These are phyloP conservation scores for Leptographium flavum DNA, from an alignment of 2,329 filamentous ascomycete genomes.

Conservation along the genomic window DNA sequence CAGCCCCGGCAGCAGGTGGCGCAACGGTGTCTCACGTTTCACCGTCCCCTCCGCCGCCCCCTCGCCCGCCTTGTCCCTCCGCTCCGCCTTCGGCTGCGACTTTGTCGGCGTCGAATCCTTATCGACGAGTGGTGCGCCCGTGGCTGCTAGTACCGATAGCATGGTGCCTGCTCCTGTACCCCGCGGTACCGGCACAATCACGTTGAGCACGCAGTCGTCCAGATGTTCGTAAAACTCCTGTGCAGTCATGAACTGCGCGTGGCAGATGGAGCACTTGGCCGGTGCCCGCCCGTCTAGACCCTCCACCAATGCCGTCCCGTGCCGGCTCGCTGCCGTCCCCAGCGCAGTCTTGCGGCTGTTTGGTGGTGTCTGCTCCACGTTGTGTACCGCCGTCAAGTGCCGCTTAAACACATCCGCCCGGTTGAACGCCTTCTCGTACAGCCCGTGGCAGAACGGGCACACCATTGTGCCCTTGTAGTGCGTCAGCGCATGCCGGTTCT, in stretches of 20 bases:
- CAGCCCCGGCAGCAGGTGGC: background rate
- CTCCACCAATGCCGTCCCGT: slow-evolving; percentile 6
- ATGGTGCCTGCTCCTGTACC: slow-evolving; percentile 8
- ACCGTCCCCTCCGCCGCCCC: background rate
- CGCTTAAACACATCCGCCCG: slow-evolving; percentile 94
- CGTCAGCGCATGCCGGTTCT: slow-evolving; percentile 88
- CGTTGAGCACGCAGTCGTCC: slow-evolving; percentile 49
- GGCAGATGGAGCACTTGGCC: slow-evolving; percentile 84
- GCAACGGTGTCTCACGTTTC: background rate
- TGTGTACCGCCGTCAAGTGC: slow-evolving; percentile 83
- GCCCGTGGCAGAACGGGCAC: slow-evolving; percentile 87
- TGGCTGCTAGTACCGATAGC: no score
- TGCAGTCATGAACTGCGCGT: slow-evolving; percentile 62
- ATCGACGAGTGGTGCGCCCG: background rate
- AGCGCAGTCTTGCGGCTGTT: slow-evolving; percentile 64
- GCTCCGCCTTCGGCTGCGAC: slow-evolving; percentile 15
- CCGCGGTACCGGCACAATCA: slow-evolving; percentile 35
- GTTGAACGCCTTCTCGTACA: slow-evolving; percentile 90
- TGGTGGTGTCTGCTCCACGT: slow-evolving; percentile 84
- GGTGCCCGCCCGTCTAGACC: background rate
- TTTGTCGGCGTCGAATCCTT: slow-evolving; percentile 13
- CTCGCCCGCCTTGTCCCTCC: background rate
- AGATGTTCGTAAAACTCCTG: slow-evolving; percentile 98
- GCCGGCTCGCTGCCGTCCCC: slow-evolving; percentile 11
- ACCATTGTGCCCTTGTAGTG: slow-evolving; percentile 98